phyloP scores from a whole-genome alignment of 2,329 filamentous ascomycete species.

The Aspergillus caelatus region DNA sequence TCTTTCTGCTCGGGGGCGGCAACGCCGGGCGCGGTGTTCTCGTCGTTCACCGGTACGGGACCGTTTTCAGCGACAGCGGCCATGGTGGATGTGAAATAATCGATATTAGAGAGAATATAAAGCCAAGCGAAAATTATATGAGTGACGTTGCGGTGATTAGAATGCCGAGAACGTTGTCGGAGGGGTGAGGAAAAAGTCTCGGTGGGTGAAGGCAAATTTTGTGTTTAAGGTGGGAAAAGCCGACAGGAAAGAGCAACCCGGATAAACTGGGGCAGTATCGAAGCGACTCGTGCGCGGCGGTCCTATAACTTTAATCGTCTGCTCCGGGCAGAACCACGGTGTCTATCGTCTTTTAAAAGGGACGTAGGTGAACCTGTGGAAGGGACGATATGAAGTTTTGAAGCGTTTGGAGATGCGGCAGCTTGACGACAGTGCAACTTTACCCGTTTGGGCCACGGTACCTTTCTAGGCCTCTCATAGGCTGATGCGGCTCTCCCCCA shows the following conservation, averaged over 20 bases:
- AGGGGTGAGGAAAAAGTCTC: constrained; percentile 20
- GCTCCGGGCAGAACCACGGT: constrained; percentile 43
- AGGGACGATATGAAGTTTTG: constrained; percentile 35
- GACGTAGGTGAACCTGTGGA: constrained; percentile 18
- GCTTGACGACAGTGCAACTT: constrained; percentile 21
- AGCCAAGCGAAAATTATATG: constrained; percentile 1
- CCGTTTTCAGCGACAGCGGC: constrained; percentile 42
- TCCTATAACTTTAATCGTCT: constrained; percentile 25
- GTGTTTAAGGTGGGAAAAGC: constrained; percentile 15
- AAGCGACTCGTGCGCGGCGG: constrained; percentile 15
- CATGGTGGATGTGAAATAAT: constrained; percentile 32
- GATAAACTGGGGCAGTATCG: constrained; percentile 15
- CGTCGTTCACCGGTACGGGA: constrained; percentile 48
- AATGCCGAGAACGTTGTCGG: constrained; percentile 14
- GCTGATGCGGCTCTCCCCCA: constrained; percentile 14
- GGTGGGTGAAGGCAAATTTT: constrained; percentile 28
- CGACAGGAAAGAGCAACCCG: constrained; percentile 31
- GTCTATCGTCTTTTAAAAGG: constrained; percentile 20
- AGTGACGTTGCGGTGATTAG: constrained; percentile 11
- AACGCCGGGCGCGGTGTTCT: constrained; percentile 56
- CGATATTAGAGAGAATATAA: not conserved
- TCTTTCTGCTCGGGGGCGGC: constrained; percentile 50
- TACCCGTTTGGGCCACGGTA: constrained; percentile 27
- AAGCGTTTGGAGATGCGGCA: constrained; percentile 29
- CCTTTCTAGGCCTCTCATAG: constrained; percentile 23